phyloP scores from a whole-genome alignment of 805 yeast species.

The Candida insectorum region DNA sequence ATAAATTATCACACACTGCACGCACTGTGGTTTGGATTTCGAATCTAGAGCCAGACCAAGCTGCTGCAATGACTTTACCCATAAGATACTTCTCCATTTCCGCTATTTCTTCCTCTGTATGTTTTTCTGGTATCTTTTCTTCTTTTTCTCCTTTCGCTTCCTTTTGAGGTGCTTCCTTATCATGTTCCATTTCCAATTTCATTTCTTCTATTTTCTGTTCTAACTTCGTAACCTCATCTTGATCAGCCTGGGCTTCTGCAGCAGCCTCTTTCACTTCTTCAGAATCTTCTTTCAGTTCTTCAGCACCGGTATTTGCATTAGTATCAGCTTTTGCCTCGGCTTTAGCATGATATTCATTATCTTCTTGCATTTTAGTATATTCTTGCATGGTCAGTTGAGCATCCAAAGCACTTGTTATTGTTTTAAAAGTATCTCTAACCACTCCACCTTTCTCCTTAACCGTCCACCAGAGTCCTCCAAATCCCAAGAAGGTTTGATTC shows the following conservation, averaged over 20 bases:
- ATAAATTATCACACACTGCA: conserved; percentile 63
- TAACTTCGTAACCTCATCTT: conserved; percentile 17
- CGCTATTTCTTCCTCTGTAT: conserved; percentile 58
- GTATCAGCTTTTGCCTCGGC: conserved; percentile 26
- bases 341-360: conserved; percentile 41
- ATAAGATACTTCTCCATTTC: conserved; percentile 70
- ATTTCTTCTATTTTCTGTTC: conserved; percentile 16
- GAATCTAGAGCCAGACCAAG: conserved; percentile 79
- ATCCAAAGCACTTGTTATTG: conserved; percentile 70
- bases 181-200: conserved; percentile 17
- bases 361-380: conserved; percentile 61
- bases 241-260: conserved; percentile 5
- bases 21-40: conserved; percentile 74
- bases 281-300: conserved; percentile 12
- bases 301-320: neutral
- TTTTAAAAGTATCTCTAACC: conserved; percentile 66
- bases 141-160: conserved; percentile 9
- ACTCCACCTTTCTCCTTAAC: conserved; percentile 73
- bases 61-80: conserved; percentile 79
- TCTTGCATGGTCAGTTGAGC: conserved; percentile 79
- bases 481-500: conserved; percentile 58
- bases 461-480: conserved; percentile 68
- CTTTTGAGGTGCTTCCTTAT: conserved; percentile 23
- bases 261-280: conserved; percentile 13
- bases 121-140: conserved; percentile 32